Base-by-base conservation (phyloP, 306 rosid genomes). In the Arachis stenosperma region DNA sequence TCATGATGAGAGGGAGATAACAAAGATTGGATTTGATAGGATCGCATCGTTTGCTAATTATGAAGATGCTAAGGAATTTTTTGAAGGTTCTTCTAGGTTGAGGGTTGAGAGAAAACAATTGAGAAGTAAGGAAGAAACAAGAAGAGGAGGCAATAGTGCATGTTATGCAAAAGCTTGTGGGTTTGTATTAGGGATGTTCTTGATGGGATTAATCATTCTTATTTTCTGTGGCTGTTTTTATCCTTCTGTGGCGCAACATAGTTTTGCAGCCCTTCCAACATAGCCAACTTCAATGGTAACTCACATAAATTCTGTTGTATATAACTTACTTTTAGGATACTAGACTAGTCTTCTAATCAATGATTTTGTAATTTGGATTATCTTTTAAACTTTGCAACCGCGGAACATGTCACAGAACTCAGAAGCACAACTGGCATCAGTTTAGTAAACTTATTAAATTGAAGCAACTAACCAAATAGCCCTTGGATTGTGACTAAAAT, bases 81-180 rank as follows among this genome's bases (percentile, higher is more conserved):
- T 50, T 8, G 74, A 67, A n/a, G 67, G 52, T 30, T 64, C 55
- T 17, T 78, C 1, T 3, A 75, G 39, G 27, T 22, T 22, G 27
- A 22, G 27, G 27, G 27, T 22, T 11, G 69, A 42, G 69, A 53
- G 29, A 29, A 12, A 44, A 12, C 61, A 70, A 65, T 51, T 61
- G 68, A 43, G 14, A 62, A 65, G 76, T 36, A 63, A 50, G 66
- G 14, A 33, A 33, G 37, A 33, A 33, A 33, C 37, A 33, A 33
- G 37, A 33, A 33, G 56, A 37, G 61, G 47, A 52, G 70, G 70
- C n/a, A 42, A 29, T 0, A 43, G 56, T 56, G 78, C 44, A 51
- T 40, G 81, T 67, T 58, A 83, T 81, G 87, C 80, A 52, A 1
- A 82, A 81, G 69, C 67, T 41, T 36, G 50, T 46, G 91, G 94